phyloP scores from a whole-genome alignment of 257 asterid genomes.

The Solanum arcanum region DNA sequence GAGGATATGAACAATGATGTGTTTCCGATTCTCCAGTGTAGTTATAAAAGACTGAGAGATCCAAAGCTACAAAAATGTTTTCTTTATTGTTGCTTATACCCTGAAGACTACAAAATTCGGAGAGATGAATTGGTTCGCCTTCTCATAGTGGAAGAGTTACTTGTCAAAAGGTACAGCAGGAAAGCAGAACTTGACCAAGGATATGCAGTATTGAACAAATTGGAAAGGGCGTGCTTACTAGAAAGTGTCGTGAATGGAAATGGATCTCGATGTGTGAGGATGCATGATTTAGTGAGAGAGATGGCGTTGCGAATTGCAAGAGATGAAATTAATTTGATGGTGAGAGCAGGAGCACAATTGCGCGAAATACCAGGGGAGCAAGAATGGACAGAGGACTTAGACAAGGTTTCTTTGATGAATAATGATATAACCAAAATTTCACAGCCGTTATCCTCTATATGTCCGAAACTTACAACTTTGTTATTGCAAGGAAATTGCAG shows the following conservation, averaged over 20 bases:
- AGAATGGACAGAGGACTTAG: neutral
- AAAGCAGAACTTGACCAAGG: neutral
- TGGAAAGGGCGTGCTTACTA: slow-evolving; percentile 1
- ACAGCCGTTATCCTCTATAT: neutral
- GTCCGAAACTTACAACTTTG: neutral
- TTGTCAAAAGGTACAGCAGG: neutral
- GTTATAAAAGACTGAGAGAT: neutral
- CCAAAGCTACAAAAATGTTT: slow-evolving; percentile 10
- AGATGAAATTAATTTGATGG: neutral
- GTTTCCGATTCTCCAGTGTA: slow-evolving; percentile 4
- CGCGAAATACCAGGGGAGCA: neutral
- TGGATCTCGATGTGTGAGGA: neutral
- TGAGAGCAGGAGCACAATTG: neutral
- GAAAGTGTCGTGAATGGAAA: neutral
- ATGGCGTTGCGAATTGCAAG: neutral
- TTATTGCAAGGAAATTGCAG: neutral
- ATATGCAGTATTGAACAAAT: slow-evolving; percentile 2
- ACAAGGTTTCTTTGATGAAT: neutral
- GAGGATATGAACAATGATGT: slow-evolving; percentile 14
- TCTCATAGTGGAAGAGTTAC: slow-evolving; percentile 4
- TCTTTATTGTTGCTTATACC: slow-evolving; percentile 14
- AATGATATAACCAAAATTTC: neutral
- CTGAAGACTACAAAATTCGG: neutral
- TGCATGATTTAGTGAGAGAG: neutral
- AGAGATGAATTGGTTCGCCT: neutral